Percentiles rank a stretch among this genome's conserved stretches.
Conservation (phyloP, 2,329 filamentous ascomycete species). For the Fusarium lyarnte region DNA sequence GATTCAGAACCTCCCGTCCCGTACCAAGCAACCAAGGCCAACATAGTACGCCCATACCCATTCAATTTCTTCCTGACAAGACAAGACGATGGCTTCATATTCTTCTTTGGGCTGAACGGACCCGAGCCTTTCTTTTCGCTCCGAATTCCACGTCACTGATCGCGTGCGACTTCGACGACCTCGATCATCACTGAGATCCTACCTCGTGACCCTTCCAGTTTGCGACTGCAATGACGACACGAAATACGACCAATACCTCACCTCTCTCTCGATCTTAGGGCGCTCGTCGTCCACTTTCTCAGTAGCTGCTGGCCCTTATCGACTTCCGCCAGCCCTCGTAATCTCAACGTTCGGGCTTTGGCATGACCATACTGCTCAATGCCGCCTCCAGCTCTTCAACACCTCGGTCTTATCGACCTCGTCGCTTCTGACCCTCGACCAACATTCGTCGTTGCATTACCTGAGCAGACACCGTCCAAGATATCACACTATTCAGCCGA, state of each 20-base stretch:
- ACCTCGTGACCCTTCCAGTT: constrained; percentile 6
- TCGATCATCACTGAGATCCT: background rate
- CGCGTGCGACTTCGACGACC: constrained; percentile 16
- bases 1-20: background rate
- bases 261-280: constrained; percentile 14
- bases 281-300: constrained; percentile 1
- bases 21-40: background rate
- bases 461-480: constrained; percentile 13
- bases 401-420: constrained; percentile 52
- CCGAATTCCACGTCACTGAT: constrained; percentile 10
- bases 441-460: constrained; percentile 50
- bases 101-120: constrained; percentile 8
- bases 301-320: background rate
- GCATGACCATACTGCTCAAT: constrained; percentile 25
- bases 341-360: background rate
- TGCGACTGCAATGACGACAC: constrained; percentile 36
- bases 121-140: background rate
- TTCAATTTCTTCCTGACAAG: background rate
- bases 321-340: background rate
- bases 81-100: constrained; percentile 23
- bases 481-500: constrained; percentile 8
- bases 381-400: constrained; percentile 40
- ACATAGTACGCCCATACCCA: constrained; percentile 3
- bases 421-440: constrained; percentile 54
- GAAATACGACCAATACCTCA: constrained; percentile 4